Base-by-base conservation (phyloP, 1,139 yeast genomes). In the Tardiomyces blankii region DNA sequence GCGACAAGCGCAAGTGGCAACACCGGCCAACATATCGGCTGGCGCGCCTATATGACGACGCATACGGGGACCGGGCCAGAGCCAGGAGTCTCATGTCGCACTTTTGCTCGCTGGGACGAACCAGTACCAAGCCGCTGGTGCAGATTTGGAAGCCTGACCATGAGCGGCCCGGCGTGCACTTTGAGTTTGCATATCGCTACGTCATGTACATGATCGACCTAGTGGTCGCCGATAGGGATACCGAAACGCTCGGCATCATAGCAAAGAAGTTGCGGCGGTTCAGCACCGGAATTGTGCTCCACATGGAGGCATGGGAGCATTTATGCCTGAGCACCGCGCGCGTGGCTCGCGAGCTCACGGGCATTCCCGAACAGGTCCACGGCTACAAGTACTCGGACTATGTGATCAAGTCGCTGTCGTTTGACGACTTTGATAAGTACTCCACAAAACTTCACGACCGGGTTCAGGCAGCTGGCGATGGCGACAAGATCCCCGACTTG, bases 111-210 rank as follows among this genome's bases (percentile, higher is more conserved):
- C 16, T 30, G 16, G 35, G 35, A 3, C n/a, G 35, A 11, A 30
- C 35, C 3, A 30, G 35, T 2, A 77, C 80, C 46, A 86, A 89
- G 56, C 76, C 82, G 7, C 72, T 93, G 40, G 78, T 89, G 0
- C 84, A 77, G 58, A 85, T 91, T 46, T 91, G 98, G 98, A 87
- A 87, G 56, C 95, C 96, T 0, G 95, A 88, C 44, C 65, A 72
- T 54, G 98, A 93, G 63, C 67, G 95, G 16, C 93, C 97, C 0
- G 99, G 99, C 0, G 86, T 85, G 55, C 96, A 91, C 62, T 91
- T 87, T 59, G 77, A 77, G 38, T 88, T 84, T 63, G 82, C 85
- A 16, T 74, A 73, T 52, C 78, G 80, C 48, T 91, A 91, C 58
- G 75, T 86, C 14, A 62, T 67, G 45, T 83, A 82, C 58, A 80